Evolutionary conservation across 2,329 filamentous ascomycete species (phyloP), one percentile per base, ranked within the genome.

Genomic region (Orbilia quercus): DNA sequence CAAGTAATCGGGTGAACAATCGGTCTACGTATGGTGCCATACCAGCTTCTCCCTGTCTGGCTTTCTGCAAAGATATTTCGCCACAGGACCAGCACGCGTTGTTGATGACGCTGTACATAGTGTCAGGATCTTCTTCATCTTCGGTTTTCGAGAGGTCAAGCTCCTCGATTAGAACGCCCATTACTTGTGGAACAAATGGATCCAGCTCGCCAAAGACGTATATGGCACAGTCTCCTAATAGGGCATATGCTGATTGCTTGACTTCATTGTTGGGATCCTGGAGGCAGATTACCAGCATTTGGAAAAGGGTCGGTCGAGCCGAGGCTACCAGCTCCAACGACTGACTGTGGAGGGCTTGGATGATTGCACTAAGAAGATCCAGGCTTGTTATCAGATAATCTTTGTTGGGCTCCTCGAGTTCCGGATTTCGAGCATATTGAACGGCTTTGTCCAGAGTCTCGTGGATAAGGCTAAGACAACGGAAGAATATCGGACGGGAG

Each of bases 61-160:
- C 87, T 79, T 91, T 85, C 74, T 91, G 89, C 80, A 96, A 88
- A 14, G 92, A 88, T 74, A 98, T 95, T 82, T 99, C 95, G 44
- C 95, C 95, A 22, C 89, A 89, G 5, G 93, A 96, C 95, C 95
- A 99, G 82, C 94, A 98, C 20, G 95, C 94, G 79, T 99, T 99
- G 85, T 98, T 99, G 71, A 98, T 89, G 28, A 98, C 93, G 72
- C 92, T 92, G 80, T 96, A 97, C 12, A 89, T 89, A 16, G 87
- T 90, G 75, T 96, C 91, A 50, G 92, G 88, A 73, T 92, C 90
- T 77, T 96, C 91, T 73, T 93, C 90, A 63, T 85, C 85, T 74
- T 92, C 90, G 11, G 67, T 45, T 34, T 76, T 75, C 3, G 57
- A 69, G 16, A 78, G 55, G 76, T 98, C 93, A 25, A 99, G 87